phyloP scores from a whole-genome alignment of 140 eudicot genomes.

The Cichorium intybus region DNA sequence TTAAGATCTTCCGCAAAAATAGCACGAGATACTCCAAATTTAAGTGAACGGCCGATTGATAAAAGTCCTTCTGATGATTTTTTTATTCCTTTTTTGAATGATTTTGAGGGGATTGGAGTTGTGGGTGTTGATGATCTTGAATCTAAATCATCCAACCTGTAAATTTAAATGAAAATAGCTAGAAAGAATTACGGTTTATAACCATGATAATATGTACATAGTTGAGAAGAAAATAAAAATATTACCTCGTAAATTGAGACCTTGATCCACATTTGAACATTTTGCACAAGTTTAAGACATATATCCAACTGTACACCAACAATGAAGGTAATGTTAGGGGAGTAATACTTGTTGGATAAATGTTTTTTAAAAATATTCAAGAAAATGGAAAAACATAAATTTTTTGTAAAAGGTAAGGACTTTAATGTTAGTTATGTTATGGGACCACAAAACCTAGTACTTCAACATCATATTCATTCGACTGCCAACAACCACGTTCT shows the following conservation, averaged over 20 bases:
- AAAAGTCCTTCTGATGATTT: slow-evolving; percentile 69
- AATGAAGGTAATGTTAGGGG: neutral
- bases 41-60: slow-evolving; percentile 61
- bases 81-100: slow-evolving; percentile 51
- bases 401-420: too few species aligned
- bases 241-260: slow-evolving; percentile 31
- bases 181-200: slow-evolving; percentile 5
- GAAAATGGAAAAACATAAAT: too few species aligned
- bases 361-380: too few species aligned
- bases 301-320: slow-evolving; percentile 21
- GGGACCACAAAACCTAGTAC: too few species aligned
- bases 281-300: slow-evolving; percentile 3
- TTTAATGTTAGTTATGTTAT: too few species aligned
- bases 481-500: neutral
- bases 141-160: slow-evolving; percentile 68
- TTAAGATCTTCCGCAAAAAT: slow-evolving; percentile 85
- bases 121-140: slow-evolving; percentile 52
- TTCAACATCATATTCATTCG: neutral
- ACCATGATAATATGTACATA: slow-evolving; percentile 20
- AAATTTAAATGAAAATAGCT: neutral
- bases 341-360: neutral
- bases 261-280: slow-evolving; percentile 25
- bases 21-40: slow-evolving; percentile 59
- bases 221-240: neutral
- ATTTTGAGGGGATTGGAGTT: slow-evolving; percentile 29